Evolutionary conservation across 495 filamentous ascomycete species (phyloP).

Genomic region (Neurospora hispaniola): DNA sequence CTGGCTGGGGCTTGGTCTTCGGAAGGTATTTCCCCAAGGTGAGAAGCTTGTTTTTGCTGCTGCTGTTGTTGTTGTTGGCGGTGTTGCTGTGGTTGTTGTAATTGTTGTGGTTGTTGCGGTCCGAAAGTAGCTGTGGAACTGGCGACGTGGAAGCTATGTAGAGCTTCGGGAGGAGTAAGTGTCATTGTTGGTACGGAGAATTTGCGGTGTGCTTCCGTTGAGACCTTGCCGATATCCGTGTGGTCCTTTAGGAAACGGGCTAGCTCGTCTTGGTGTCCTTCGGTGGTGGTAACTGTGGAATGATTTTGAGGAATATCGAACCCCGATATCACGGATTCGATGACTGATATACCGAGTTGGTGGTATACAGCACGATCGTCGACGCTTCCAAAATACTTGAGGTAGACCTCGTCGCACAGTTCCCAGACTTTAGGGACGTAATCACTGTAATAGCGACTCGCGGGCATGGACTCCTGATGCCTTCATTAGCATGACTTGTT

Average conservation of each 20-base stretch:
- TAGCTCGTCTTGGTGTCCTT: constrained; percentile 11
- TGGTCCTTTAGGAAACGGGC: constrained; percentile 14
- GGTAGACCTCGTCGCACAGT: constrained; percentile 30
- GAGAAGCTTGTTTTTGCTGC: constrained; percentile 1
- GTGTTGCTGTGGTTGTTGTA: background rate
- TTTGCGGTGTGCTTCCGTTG: constrained; percentile 1
- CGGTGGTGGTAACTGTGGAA: background rate
- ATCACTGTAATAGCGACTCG: constrained; percentile 20
- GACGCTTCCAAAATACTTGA: constrained; percentile 10
- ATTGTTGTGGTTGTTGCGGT: constrained; percentile 2
- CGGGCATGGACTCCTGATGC: constrained; percentile 20
- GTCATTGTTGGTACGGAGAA: constrained; percentile 5
- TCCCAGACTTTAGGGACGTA: constrained; percentile 24
- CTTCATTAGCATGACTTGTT: constrained; percentile 9
- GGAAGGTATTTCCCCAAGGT: background rate
- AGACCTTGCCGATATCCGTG: background rate
- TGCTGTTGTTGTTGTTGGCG: background rate
- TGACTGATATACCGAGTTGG: constrained; percentile 22
- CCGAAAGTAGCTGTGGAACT: background rate
- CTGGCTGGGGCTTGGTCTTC: constrained; percentile 1
- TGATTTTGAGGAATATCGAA: constrained; percentile 7
- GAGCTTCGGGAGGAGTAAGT: background rate
- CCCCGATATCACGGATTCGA: constrained; percentile 24
- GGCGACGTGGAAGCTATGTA: background rate
- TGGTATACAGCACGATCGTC: constrained; percentile 27